Percentiles rank a stretch among this genome's conserved stretches.
Conservation (phyloP, 2,329 filamentous ascomycete species). For the Mycosphaerella sp. region DNA sequence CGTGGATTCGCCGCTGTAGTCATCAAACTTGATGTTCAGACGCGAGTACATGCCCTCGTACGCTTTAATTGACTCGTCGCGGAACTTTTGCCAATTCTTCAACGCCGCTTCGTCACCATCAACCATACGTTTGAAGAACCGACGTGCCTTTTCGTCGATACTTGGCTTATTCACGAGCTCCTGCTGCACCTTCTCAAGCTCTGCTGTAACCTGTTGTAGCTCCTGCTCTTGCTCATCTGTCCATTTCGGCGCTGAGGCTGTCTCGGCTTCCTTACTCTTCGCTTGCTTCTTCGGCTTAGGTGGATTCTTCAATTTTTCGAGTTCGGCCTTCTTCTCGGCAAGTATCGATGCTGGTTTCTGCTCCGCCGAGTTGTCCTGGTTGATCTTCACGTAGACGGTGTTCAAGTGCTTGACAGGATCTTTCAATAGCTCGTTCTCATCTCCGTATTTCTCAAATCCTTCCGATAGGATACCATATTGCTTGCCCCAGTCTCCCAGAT, state of each 20-base stretch:
- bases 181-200: constrained; percentile 43
- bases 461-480: constrained; percentile 66
- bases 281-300: constrained; percentile 37
- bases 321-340: constrained; percentile 39
- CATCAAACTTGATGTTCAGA: constrained; percentile 59
- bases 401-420: constrained; percentile 79
- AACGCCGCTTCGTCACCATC: constrained; percentile 55
- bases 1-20: constrained; percentile 64
- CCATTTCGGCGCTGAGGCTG: constrained; percentile 26
- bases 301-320: constrained; percentile 37
- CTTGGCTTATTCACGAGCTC: constrained; percentile 47
- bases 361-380: constrained; percentile 56
- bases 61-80: constrained; percentile 57
- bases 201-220: constrained; percentile 44
- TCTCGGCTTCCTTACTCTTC: constrained; percentile 42
- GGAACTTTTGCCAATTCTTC: constrained; percentile 57
- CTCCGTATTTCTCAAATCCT: constrained; percentile 68
- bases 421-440: constrained; percentile 60
- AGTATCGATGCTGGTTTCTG: constrained; percentile 56
- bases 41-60: constrained; percentile 59
- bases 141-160: constrained; percentile 67
- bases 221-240: constrained; percentile 45
- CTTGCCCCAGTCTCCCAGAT: constrained; percentile 74
- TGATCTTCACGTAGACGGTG: constrained; percentile 74
- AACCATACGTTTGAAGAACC: constrained; percentile 63